These are phyloP conservation scores for Skeletonema grethae DNA, from an alignment of 108 stramenopile species.

Conservation along the genomic window DNA sequence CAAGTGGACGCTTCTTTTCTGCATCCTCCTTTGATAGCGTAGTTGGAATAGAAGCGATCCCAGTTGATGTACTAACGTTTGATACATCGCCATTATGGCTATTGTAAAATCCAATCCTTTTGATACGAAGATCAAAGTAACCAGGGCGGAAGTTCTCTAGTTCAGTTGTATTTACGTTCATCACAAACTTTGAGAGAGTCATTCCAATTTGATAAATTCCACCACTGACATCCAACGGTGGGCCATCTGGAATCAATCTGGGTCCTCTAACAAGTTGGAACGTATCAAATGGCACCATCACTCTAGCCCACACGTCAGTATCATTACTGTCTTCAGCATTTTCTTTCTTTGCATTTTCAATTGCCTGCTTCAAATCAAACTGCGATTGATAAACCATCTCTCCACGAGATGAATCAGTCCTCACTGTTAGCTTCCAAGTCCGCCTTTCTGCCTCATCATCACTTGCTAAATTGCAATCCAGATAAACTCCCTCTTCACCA, in stretches of 20 bases:
- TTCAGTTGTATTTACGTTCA: constrained; percentile 63
- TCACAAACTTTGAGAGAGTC: constrained; percentile 71
- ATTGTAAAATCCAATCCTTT: constrained; percentile 66
- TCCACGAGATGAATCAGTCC: constrained; percentile 58
- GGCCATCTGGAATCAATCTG: constrained; percentile 60
- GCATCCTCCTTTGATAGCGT: constrained; percentile 65
- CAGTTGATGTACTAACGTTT: neutral
- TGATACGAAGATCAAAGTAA: constrained; percentile 73
- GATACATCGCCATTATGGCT: neutral
- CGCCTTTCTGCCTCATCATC: constrained; percentile 72
- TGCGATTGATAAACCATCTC: constrained; percentile 77
- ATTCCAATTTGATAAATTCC: constrained; percentile 82
- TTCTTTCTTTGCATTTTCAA: constrained; percentile 20
- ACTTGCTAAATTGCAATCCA: constrained; percentile 62
- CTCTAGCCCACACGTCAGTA: constrained; percentile 47
- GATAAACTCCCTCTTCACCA: constrained; percentile 60
- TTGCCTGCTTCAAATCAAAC: constrained; percentile 51
- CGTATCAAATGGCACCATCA: constrained; percentile 61
- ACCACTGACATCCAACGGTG: constrained; percentile 54
- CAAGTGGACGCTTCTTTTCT: constrained; percentile 54
- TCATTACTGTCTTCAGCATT: constrained; percentile 1
- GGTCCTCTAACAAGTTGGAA: constrained; percentile 79
- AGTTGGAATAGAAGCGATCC: constrained; percentile 17
- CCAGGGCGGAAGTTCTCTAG: constrained; percentile 74
- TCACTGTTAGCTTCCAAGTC: constrained; percentile 78